Conservation (phyloP, 768 basidiomycete genomes). For the Boletellus ananas region DNA sequence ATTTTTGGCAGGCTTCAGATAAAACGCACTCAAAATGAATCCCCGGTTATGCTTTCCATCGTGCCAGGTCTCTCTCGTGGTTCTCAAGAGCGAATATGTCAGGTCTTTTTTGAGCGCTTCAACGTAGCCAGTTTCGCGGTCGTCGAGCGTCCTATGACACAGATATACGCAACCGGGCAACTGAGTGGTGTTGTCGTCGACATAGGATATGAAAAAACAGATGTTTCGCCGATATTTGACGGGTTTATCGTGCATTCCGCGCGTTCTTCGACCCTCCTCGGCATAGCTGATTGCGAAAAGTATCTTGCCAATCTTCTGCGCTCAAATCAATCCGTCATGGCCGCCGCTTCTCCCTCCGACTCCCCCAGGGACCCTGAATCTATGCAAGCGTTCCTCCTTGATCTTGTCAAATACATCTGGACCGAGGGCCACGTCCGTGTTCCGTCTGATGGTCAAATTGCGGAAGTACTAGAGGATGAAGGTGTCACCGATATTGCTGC, state of each 20-base stretch:
- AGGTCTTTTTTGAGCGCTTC: slow-evolving; percentile 89
- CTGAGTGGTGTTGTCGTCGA: slow-evolving; percentile 79
- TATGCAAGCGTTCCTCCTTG: slow-evolving; percentile 50
- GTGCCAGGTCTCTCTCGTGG: slow-evolving; percentile 59
- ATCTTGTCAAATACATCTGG: slow-evolving; percentile 64
- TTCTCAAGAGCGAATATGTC: slow-evolving; percentile 70
- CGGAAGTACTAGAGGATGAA: slow-evolving; percentile 64
- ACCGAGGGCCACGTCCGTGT: slow-evolving; percentile 65
- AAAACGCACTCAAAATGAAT: slow-evolving; percentile 83
- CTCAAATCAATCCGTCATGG: slow-evolving; percentile 61
- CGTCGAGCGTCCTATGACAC: slow-evolving; percentile 79
- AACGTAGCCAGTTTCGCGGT: slow-evolving; percentile 81
- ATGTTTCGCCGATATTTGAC: slow-evolving; percentile 76
- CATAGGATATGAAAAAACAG: slow-evolving; percentile 71
- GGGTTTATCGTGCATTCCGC: slow-evolving; percentile 57
- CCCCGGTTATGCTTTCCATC: slow-evolving; percentile 76
- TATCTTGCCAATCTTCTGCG: slow-evolving; percentile 74
- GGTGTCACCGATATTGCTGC: slow-evolving; percentile 90
- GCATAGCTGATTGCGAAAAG: slow-evolving; percentile 66
- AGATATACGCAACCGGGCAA: slow-evolving; percentile 73
- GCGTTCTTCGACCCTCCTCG: slow-evolving; percentile 56
- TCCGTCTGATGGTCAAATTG: slow-evolving; percentile 70
- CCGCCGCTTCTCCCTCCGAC: slow-evolving; percentile 52
- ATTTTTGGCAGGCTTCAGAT: slow-evolving; percentile 73
- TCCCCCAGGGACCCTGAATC: slow-evolving; percentile 43